Base-by-base conservation (phyloP, 2,329 filamentous ascomycete genomes). In the Aspergillus sp. region DNA sequence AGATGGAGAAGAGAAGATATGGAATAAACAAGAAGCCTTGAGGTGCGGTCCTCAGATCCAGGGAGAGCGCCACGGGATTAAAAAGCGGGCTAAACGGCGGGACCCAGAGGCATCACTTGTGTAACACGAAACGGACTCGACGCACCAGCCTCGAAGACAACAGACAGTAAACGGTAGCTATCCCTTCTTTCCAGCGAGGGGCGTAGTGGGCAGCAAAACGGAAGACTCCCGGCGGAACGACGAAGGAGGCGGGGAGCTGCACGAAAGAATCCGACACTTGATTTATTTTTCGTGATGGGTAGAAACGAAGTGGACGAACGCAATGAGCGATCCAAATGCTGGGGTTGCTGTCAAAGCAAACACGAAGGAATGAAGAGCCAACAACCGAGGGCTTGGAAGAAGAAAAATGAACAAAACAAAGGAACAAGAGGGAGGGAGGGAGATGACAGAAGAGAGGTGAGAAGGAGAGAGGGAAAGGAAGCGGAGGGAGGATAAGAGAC, bases 331-430 rank as follows among this genome's bases (percentile, higher is more conserved):
- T 7, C 12, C n/a, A 26, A 26, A 14, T 15, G 17, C 15, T 14
- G 26, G 17, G 8, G 7, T 26, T 26, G 25, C 26, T 28, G 26
- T 28, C 26, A 28, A 26, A 28, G 26, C 26, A 30, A 16, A 30
- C 14, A 12, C n/a, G n/a, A n/a, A n/a, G n/a, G n/a, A n/a, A n/a
- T n/a, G n/a, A n/a, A n/a, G n/a, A n/a, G n/a, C n/a, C n/a, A n/a
- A n/a, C n/a, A n/a, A n/a, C n/a, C n/a, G n/a, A n/a, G n/a, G n/a
- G n/a, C n/a, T 7, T 13, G 15, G 10, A 12, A 30, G 12, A 19
- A 30, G 30, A 13, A 15, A 15, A 33, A 24, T 20, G 20, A 17
- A 36, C 29, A 14, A 27, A 36, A 16, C 22, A 26, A 33, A n/a
- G 31, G 22, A 30, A 13, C 24, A 8, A 34, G 22, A 30, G 17